These are phyloP conservation scores for Protea cynaroides DNA, from an alignment of 164 flowering plant species.

Conservation along the genomic window DNA sequence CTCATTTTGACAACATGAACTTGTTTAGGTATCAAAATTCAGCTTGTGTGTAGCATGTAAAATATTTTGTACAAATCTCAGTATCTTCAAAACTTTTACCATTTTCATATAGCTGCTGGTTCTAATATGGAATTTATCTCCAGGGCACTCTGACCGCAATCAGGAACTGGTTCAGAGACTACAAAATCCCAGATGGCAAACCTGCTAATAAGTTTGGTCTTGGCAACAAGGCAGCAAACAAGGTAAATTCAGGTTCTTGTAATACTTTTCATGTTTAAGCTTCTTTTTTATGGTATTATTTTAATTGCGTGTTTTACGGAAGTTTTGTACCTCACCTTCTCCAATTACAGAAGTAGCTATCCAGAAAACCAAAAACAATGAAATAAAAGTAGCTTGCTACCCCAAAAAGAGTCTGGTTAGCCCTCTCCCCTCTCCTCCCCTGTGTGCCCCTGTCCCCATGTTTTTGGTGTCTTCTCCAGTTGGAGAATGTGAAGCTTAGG, in stretches of 20 bases:
- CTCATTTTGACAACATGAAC: too few species aligned
- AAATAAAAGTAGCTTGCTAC: background rate
- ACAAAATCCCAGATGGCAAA: slow-evolving; percentile 98
- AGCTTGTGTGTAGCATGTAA: too few species aligned
- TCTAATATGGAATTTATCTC: slow-evolving; percentile 10
- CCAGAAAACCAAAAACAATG: too few species aligned
- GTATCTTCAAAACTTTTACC: background rate
- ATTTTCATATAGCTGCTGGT: background rate
- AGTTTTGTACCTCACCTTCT: background rate
- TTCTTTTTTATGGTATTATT: background rate
- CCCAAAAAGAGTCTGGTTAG: background rate
- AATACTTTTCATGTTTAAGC: too few species aligned
- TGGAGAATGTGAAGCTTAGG: too few species aligned
- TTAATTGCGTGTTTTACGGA: background rate
- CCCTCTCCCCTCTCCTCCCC: background rate
- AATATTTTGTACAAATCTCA: background rate
- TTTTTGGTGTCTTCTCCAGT: too few species aligned
- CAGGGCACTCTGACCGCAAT: slow-evolving; percentile 96
- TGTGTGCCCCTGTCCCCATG: too few species aligned
- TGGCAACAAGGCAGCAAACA: slow-evolving; percentile 87
- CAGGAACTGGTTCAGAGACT: slow-evolving; percentile 97
- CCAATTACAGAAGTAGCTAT: background rate
- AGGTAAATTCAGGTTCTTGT: slow-evolving; percentile 41
- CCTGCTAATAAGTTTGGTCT: slow-evolving; percentile 96
- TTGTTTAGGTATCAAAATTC: too few species aligned